Percentiles rank a stretch among this genome's conserved stretches.
Evolutionary conservation across 129 eudicot species (phyloP).

Genomic region (Cynara cardunculus): DNA sequence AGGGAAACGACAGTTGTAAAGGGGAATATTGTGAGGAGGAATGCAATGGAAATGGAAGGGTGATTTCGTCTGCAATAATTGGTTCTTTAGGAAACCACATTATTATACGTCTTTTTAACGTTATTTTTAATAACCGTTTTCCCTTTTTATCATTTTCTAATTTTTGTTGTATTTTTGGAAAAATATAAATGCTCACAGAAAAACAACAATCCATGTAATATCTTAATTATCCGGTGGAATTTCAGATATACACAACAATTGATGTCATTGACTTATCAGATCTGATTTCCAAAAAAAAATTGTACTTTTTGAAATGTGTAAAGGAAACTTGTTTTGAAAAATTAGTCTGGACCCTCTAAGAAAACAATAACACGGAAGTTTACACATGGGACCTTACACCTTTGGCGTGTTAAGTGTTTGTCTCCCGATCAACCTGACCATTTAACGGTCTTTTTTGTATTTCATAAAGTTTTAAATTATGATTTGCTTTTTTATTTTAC

Average conservation of each 20-base stretch:
- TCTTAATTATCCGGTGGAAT: too few relatives aligned
- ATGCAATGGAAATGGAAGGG: background rate
- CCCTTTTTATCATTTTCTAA: background rate
- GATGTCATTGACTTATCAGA: too few relatives aligned
- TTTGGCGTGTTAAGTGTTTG: background rate
- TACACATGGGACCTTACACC: background rate
- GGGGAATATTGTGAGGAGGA: constrained; percentile 28
- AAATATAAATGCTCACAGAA: background rate
- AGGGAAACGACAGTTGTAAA: constrained; percentile 31
- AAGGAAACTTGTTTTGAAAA: background rate
- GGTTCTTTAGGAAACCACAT: background rate
- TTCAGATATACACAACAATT: too few relatives aligned
- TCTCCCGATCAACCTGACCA: background rate
- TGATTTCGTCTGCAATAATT: constrained; percentile 25
- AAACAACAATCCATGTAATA: background rate
- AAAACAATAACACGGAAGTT: background rate
- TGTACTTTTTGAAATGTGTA: background rate
- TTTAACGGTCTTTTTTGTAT: background rate
- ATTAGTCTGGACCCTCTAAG: background rate
- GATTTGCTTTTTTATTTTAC: background rate
- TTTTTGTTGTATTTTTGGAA: background rate
- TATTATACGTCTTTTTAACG: background rate
- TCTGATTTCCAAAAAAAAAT: too few relatives aligned
- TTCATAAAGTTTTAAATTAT: background rate
- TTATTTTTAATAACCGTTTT: too few relatives aligned